phyloP scores from a whole-genome alignment of 805 yeast species.

The Kazachstania africana region DNA sequence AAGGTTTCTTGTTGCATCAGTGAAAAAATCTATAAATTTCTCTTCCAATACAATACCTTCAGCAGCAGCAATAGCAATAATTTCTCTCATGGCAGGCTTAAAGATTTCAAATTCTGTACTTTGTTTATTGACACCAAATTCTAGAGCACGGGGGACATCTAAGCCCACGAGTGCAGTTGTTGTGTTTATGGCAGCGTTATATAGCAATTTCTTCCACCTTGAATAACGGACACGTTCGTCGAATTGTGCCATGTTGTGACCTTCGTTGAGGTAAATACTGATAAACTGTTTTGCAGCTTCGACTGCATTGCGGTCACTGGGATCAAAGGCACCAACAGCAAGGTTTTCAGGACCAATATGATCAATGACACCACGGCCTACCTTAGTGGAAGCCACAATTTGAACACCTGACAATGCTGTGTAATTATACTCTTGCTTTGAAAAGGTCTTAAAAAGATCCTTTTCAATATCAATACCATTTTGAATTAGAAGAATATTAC shows the following conservation, averaged over 20 bases:
- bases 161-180: slow-evolving; percentile 44
- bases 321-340: slow-evolving; percentile 41
- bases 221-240: slow-evolving; percentile 36
- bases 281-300: slow-evolving; percentile 29
- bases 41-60: slow-evolving; percentile 45
- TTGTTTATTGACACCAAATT: slow-evolving; percentile 29
- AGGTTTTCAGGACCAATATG: slow-evolving; percentile 43
- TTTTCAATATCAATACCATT: slow-evolving; percentile 58
- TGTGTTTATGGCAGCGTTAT: slow-evolving; percentile 55
- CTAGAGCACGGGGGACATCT: slow-evolving; percentile 41
- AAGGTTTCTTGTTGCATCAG: slow-evolving; percentile 41
- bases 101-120: slow-evolving; percentile 24
- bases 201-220: slow-evolving; percentile 55
- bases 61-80: slow-evolving; percentile 45
- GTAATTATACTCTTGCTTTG: slow-evolving; percentile 24
- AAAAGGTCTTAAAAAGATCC: slow-evolving; percentile 38
- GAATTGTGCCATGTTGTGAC: slow-evolving; percentile 29
- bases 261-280: slow-evolving; percentile 32
- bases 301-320: slow-evolving; percentile 21
- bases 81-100: slow-evolving; percentile 54
- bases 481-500: slow-evolving; percentile 48
- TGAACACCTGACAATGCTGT: slow-evolving; percentile 48
- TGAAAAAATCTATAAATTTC: slow-evolving; percentile 34
- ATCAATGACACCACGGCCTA: slow-evolving; percentile 32
- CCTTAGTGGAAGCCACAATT: slow-evolving; percentile 47